Evolutionary conservation across 164 flowering plant species (phyloP).

Genomic region (Umbellularia californica): DNA sequence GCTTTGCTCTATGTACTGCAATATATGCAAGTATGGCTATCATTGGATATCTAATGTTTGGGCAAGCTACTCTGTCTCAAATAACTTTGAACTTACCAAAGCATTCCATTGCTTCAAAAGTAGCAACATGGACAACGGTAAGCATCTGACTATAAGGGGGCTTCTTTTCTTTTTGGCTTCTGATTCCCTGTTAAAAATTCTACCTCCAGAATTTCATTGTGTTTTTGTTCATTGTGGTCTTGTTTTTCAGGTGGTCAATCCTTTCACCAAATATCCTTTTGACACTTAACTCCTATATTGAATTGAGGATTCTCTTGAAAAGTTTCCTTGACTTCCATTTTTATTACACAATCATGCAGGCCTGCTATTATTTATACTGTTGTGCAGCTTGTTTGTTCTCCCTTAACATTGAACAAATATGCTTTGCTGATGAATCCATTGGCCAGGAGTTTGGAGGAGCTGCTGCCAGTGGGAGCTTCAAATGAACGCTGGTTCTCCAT

Average conservation of each 20-base stretch:
- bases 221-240: neutral
- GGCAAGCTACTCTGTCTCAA: slow-evolving; percentile 69
- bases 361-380: neutral
- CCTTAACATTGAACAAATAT: slow-evolving; percentile 58
- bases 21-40: slow-evolving; percentile 73
- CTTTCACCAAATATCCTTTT: slow-evolving; percentile 91
- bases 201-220: neutral
- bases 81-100: slow-evolving; percentile 83
- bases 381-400: neutral
- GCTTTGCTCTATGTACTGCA: slow-evolving; percentile 56
- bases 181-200: neutral
- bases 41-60: slow-evolving; percentile 86
- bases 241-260: slow-evolving; percentile 72
- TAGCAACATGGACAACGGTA: slow-evolving; percentile 92
- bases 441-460: slow-evolving; percentile 79
- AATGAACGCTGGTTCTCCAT: slow-evolving; percentile 42
- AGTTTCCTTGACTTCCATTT: neutral
- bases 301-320: neutral
- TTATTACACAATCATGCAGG: neutral
- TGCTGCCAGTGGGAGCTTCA: slow-evolving; percentile 48
- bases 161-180: neutral
- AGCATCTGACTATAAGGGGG: slow-evolving; percentile 16
- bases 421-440: slow-evolving; percentile 80
- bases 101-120: slow-evolving; percentile 46
- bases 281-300: neutral